phyloP scores from a whole-genome alignment of 257 asterid species.

The Gentiana dahurica region DNA sequence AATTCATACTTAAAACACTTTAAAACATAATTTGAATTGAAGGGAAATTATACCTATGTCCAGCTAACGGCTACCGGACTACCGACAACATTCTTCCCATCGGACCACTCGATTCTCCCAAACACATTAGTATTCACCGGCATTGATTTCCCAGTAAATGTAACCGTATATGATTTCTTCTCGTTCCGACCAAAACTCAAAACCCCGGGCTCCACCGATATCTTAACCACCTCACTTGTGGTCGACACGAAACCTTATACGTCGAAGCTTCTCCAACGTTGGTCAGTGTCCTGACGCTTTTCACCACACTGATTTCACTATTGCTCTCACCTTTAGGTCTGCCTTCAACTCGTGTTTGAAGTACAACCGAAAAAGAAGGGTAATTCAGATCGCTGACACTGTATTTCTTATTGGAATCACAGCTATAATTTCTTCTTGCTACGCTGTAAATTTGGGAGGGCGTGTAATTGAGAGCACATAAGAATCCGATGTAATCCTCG shows the following conservation, averaged over 20 bases:
- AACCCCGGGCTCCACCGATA: slow-evolving; percentile 45
- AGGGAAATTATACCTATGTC: slow-evolving; percentile 7
- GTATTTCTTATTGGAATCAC: slow-evolving; percentile 39
- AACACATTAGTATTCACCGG: slow-evolving; percentile 45
- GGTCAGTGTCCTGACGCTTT: slow-evolving; percentile 61
- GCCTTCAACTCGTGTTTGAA: slow-evolving; percentile 19
- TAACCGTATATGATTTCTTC: slow-evolving; percentile 61
- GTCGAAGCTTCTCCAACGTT: slow-evolving; percentile 68
- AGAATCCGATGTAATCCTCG: slow-evolving; percentile 45
- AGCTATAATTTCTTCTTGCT: slow-evolving; percentile 55
- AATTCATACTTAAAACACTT: background rate
- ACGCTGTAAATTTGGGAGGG: slow-evolving; percentile 43
- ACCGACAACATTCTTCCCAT: slow-evolving; percentile 72
- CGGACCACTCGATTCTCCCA: slow-evolving; percentile 83
- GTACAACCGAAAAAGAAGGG: slow-evolving; percentile 68
- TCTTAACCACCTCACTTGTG: slow-evolving; percentile 29
- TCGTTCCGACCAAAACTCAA: slow-evolving; percentile 49
- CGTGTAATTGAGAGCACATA: slow-evolving; percentile 73
- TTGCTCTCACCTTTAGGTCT: slow-evolving; percentile 11
- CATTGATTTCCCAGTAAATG: slow-evolving; percentile 40
- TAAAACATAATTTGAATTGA: background rate
- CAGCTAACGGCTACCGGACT: slow-evolving; percentile 80
- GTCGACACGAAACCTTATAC: slow-evolving; percentile 50
- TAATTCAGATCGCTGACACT: slow-evolving; percentile 67
- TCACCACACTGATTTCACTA: slow-evolving; percentile 26